Evolutionary conservation across 768 basidiomycete genomes (phyloP), one percentile per base, ranked within the genome.

Genomic region (Phylloporus arenicola): DNA sequence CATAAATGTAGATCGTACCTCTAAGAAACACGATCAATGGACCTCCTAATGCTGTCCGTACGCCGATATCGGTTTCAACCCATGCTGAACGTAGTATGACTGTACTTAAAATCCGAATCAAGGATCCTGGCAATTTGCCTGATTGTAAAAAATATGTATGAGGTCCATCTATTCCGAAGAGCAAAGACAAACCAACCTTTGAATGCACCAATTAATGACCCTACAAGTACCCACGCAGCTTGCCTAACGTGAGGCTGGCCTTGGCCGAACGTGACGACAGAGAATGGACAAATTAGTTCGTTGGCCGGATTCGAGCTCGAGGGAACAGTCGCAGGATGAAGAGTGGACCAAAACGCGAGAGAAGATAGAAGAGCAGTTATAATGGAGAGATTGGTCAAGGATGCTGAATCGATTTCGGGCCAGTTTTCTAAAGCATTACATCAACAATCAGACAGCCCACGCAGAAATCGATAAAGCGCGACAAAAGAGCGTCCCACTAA

Each of bases 211-310:
- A 59, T 25, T 38, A 64, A 17, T 83, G 58, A 9, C 67, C 63
- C 48, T 73, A 75, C 11, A 86, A 61, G 8, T 83, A 56, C 59
- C 85, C 92, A 95, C 0, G 82, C 80, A 11, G 83, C 75, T 61
- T 82, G 78, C 16, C 92, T 78, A 27, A 92, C 84, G 35, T 73
- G 75, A 3, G 90, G 87, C 57, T 92, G 88, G 3, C 65, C 73
- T 30, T 69, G 72, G 1, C 88, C 89, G 54, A 86, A 65, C 12
- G 56, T 50, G n/a, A 33, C 43, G 1, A 20, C 19, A 11, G 60
- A 54, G 11, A 57, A 60, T 4, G 57, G 50, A 45, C 60, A 62
- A 9, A 14, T 2, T 16, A 39, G 53, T 9, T 80, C 43, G 70
- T 68, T 43, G 75, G 72, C 5, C 6, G 16, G 20, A 34, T 10